Percentiles rank a stretch among this genome's conserved stretches.
Evolutionary conservation across 805 yeast species (phyloP).

Genomic region (Saturnispora quitensis): DNA sequence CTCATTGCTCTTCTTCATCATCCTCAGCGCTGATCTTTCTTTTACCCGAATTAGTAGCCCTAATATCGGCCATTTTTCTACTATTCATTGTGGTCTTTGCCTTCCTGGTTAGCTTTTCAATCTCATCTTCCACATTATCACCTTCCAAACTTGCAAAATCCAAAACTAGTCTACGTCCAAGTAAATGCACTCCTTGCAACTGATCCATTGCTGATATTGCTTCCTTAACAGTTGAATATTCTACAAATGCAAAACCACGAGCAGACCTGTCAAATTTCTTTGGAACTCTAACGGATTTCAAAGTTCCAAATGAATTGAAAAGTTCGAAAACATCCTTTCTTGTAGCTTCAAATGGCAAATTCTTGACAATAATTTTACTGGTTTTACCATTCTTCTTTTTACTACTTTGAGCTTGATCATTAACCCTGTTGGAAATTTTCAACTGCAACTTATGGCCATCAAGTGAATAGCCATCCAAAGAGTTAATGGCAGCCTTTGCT

Average conservation of each 20-base stretch:
- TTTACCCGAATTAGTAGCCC: constrained; percentile 56
- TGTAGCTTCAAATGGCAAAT: constrained; percentile 92
- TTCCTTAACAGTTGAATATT: constrained; percentile 76
- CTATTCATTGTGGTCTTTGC: constrained; percentile 75
- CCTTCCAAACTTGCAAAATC: constrained; percentile 83
- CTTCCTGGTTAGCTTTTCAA: constrained; percentile 80
- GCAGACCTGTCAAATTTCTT: constrained; percentile 92
- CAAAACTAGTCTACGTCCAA: constrained; percentile 90
- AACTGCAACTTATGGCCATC: constrained; percentile 88
- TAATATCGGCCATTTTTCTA: constrained; percentile 60
- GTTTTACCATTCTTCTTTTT: constrained; percentile 33
- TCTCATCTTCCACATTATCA: constrained; percentile 80
- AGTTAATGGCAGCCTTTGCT: constrained; percentile 66
- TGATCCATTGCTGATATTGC: constrained; percentile 93
- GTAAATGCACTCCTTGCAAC: constrained; percentile 89
- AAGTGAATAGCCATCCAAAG: constrained; percentile 65
- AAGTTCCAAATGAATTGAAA: constrained; percentile 89
- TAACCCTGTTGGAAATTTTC: constrained; percentile 70
- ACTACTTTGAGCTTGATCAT: constrained; percentile 33
- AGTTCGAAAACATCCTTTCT: constrained; percentile 88
- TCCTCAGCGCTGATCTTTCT: constrained; percentile 61
- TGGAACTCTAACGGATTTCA: constrained; percentile 92
- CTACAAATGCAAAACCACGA: constrained; percentile 97
- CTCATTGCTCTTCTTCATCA: constrained; percentile 18
- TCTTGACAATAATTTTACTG: constrained; percentile 88